Percentiles rank a stretch among this genome's conserved stretches.
These are phyloP conservation scores for Calycina marina DNA, from an alignment of 2,329 filamentous ascomycete genomes.

Conservation along the genomic window DNA sequence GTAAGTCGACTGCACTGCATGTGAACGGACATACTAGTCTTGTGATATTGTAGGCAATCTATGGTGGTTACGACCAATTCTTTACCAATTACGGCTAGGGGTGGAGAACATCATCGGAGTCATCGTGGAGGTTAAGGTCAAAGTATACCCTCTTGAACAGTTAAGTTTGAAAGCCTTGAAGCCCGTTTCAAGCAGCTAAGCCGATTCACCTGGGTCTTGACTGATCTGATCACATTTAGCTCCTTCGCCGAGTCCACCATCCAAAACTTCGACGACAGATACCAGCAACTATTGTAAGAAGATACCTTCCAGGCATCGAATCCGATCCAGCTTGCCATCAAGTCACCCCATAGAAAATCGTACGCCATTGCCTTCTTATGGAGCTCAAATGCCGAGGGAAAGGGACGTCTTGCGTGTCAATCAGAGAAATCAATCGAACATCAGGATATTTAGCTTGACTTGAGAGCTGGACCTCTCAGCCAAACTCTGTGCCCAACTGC, in stretches of 20 bases:
- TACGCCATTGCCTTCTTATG: not conserved
- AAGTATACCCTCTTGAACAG: slow-evolving; percentile 24
- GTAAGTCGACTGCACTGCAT: too few relatives aligned
- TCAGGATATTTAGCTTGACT: too few relatives aligned
- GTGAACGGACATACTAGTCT: too few relatives aligned
- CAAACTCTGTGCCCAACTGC: too few relatives aligned
- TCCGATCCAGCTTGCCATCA: not conserved
- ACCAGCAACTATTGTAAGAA: slow-evolving; percentile 11
- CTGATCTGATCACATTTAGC: slow-evolving; percentile 22
- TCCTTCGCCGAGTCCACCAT: slow-evolving; percentile 18
- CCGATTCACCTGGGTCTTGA: slow-evolving; percentile 17
- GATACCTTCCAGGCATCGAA: not conserved
- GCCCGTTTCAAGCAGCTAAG: not conserved
- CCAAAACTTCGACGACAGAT: slow-evolving; percentile 15
- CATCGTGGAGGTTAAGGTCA: slow-evolving; percentile 27
- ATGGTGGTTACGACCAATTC: slow-evolving; percentile 24
- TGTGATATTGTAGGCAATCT: too few relatives aligned
- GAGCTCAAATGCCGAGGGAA: not conserved
- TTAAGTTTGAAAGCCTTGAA: slow-evolving; percentile 9
- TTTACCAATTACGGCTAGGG: slow-evolving; percentile 23
- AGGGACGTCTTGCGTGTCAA: not conserved
- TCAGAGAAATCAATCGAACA: too few relatives aligned
- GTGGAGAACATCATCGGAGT: slow-evolving; percentile 27
- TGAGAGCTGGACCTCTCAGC: too few relatives aligned
- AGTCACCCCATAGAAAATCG: not conserved